Base-by-base conservation (phyloP, 148 eudicot genomes). In the Chenopodium formosanum region DNA sequence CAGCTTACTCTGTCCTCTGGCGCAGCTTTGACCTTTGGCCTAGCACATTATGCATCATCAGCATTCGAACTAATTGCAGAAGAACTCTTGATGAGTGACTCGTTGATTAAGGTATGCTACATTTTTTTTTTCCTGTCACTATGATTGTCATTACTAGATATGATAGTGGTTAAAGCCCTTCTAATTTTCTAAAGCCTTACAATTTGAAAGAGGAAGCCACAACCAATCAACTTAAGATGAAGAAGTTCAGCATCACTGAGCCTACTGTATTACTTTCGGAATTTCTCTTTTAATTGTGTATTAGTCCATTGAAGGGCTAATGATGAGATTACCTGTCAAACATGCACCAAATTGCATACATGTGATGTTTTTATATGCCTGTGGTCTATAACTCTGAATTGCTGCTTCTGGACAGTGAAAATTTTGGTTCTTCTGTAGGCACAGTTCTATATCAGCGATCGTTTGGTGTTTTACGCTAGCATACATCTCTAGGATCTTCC, bases 21-120 rank as follows among this genome's bases (percentile, higher is more conserved):
- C 67, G 94, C 97, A 48, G 84, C 89, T 84, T 84, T 95, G 85
- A 93, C 92, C 85, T 95, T 95, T 89, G 97, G 99, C 81, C 89
- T 93, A 74, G 89, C 93, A 73, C 94, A 89, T 86, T 88, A 80
- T 86, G 90, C 97, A 56, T 80, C 85, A 67, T 95, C 99, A 64
- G 97, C 93, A 81, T 95, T 93, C 79, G 99, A 95, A 82, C 81
- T 95, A 81, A 88, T 91, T 79, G 97, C 97, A 29, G 97, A 95
- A 91, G 99, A 95, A 87, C 94, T 95, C 78, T 87, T 95, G 85
- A 92, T 95, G 94, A 95, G 99, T 84, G 90, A 92, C 84, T 95
- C 99, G 29, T 68, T 86, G 82, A 86, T 95, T 75, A 93, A 95
- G 99, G 99, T 89, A 88, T 78, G 91, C 78, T 80, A 58, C 73